phyloP scores from a whole-genome alignment of 768 basidiomycete genomes.

The Lanmaoa rubissima region DNA sequence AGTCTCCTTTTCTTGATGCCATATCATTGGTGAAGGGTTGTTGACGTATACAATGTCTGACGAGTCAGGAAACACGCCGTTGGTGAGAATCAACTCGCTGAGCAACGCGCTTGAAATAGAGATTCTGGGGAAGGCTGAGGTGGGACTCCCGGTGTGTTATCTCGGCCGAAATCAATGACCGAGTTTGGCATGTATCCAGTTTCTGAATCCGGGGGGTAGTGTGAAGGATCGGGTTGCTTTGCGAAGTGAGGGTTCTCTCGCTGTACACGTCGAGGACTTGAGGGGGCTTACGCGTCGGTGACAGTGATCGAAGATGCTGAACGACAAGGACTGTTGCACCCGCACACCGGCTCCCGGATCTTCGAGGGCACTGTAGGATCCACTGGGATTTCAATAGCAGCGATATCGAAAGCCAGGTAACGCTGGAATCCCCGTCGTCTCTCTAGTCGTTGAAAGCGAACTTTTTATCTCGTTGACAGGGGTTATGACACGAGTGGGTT shows the following conservation, averaged over 20 bases:
- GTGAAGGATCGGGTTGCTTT: conserved; percentile 98
- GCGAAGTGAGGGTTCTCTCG: conserved; percentile 54
- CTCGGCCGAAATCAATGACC: background rate
- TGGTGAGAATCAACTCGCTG: conserved; percentile 87
- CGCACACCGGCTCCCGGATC: conserved; percentile 85
- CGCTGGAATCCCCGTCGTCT: background rate
- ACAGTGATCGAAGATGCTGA: conserved; percentile 96
- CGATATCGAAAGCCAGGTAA: conserved; percentile 85
- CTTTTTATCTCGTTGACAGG: conserved; percentile 37
- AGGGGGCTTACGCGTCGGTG: background rate
- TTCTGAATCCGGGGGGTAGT: conserved; percentile 94
- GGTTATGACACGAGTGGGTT: conserved; percentile 81
- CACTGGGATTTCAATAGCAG: conserved; percentile 95
- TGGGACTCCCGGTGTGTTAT: conserved; percentile 27
- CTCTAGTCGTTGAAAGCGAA: background rate
- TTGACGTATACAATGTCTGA: background rate
- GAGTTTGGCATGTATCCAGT: conserved; percentile 63
- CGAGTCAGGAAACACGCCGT: conserved; percentile 82
- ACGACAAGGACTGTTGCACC: conserved; percentile 72
- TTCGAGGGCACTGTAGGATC: conserved; percentile 98
- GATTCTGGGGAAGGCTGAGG: conserved; percentile 95
- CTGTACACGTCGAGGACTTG: background rate
- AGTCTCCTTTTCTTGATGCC: conserved; percentile 13
- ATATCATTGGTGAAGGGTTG: background rate
- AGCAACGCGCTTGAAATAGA: conserved; percentile 91